These are phyloP conservation scores for Ochetophila trinervis DNA, from an alignment of 306 rosid species.

Conservation along the genomic window DNA sequence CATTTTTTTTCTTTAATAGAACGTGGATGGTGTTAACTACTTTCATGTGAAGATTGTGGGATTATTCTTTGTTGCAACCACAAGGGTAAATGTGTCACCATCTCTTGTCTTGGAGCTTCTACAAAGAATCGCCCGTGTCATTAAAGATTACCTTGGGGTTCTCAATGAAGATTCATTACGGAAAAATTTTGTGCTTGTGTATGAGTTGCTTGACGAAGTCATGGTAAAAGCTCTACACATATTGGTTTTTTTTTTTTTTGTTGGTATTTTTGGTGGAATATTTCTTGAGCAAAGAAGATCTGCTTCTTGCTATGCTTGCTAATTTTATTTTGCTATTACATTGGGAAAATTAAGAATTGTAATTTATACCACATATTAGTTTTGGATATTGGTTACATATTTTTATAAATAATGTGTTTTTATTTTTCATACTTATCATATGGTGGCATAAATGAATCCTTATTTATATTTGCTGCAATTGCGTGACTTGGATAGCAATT, in stretches of 20 bases:
- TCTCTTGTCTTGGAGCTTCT: constrained; percentile 82
- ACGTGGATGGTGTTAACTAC: constrained; percentile 84
- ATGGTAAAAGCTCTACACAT: constrained; percentile 51
- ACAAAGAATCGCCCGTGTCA: constrained; percentile 81
- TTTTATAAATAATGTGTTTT: no score
- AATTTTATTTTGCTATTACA: no score
- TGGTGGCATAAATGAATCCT: no score
- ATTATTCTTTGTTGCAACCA: constrained; percentile 78
- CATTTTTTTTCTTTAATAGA: constrained; percentile 34
- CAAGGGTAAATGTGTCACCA: constrained; percentile 67
- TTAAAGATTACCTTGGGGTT: constrained; percentile 85
- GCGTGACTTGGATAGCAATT: constrained; percentile 25
- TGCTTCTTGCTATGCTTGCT: constrained; percentile 3
- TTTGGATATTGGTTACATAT: no score
- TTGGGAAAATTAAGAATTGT: no score
- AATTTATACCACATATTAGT: no score
- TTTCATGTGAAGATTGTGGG: constrained; percentile 89
- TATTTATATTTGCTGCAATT: not conserved
- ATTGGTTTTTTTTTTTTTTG: not conserved
- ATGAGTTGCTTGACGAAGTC: constrained; percentile 88
- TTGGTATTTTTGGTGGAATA: constrained; percentile 15
- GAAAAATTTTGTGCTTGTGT: constrained; percentile 80
- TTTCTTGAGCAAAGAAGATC: constrained; percentile 18
- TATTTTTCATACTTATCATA: no score
- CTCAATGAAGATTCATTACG: constrained; percentile 78